Evolutionary conservation across 306 rosid species (phyloP).

Genomic region (Elaeagnus macrophylla): DNA sequence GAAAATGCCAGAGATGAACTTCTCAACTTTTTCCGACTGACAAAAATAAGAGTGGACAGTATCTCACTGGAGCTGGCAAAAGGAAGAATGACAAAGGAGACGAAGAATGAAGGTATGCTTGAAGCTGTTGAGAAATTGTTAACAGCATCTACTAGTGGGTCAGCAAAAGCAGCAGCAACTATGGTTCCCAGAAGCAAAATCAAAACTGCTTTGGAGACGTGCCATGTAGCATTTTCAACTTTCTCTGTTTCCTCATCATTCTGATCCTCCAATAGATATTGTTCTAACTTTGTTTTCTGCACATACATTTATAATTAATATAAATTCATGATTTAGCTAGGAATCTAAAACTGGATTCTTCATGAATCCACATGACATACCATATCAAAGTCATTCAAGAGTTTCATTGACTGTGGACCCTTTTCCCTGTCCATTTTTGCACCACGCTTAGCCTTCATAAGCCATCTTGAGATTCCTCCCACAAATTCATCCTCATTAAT

Average conservation of each 20-base stretch:
- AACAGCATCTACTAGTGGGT: conserved; percentile 21
- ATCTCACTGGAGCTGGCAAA: conserved; percentile 16
- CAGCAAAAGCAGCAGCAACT: conserved; percentile 15
- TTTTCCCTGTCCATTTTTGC: conserved; percentile 9
- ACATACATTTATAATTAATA: not conserved
- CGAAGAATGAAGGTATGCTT: conserved; percentile 19
- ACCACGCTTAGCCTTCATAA: conserved; percentile 18
- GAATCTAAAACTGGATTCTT: too few species aligned
- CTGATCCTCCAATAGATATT: conserved; percentile 10
- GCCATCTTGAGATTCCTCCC: conserved; percentile 30
- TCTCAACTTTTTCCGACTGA: conserved; percentile 10
- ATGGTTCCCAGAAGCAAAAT: conserved; percentile 14
- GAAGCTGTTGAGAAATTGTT: conserved; percentile 18
- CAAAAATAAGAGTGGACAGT: conserved; percentile 11
- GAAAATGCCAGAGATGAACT: conserved; percentile 12
- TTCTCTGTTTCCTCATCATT: conserved; percentile 25
- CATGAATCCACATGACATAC: not conserved
- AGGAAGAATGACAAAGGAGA: conserved; percentile 21
- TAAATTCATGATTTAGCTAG: too few species aligned
- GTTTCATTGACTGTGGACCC: conserved; percentile 3
- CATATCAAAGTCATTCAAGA: conserved; percentile 8
- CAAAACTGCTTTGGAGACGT: conserved; percentile 5
- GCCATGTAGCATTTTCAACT: conserved; percentile 19
- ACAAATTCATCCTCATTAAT: conserved; percentile 26
- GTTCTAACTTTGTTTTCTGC: conserved; percentile 22